A percentile compares a stretch with the other conserved stretches of the same genome.
Evolutionary conservation across 2,329 filamentous ascomycete genomes (phyloP).

Genomic region (Pseudocercospora fijiensis): DNA sequence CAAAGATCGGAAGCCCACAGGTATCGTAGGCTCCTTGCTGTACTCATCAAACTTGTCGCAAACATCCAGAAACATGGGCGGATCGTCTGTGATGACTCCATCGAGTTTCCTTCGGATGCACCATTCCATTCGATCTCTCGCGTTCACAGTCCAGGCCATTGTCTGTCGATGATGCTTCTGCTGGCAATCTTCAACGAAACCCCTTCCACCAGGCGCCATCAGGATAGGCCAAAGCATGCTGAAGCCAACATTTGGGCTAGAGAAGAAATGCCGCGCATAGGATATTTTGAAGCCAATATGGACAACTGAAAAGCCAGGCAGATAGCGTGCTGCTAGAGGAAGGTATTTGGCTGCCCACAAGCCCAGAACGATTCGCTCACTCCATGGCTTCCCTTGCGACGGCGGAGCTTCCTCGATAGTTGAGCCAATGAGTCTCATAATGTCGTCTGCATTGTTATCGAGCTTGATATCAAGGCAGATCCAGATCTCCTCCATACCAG

Average conservation of each 20-base stretch:
- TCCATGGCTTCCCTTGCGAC: constrained; percentile 58
- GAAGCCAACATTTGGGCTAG: constrained; percentile 68
- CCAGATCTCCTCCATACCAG: constrained; percentile 69
- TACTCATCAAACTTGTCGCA: constrained; percentile 48
- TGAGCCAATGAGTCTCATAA: constrained; percentile 68
- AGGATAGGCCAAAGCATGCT: constrained; percentile 72
- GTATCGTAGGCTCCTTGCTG: constrained; percentile 17
- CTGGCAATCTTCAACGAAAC: constrained; percentile 57
- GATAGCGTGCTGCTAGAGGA: constrained; percentile 59
- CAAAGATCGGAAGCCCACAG: constrained; percentile 17
- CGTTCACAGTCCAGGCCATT: constrained; percentile 85
- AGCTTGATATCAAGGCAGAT: constrained; percentile 85
- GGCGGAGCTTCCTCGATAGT: constrained; percentile 51
- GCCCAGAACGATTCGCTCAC: constrained; percentile 71
- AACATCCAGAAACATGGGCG: constrained; percentile 64
- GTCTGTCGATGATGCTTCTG: constrained; percentile 57
- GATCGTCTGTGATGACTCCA: constrained; percentile 84
- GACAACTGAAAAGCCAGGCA: constrained; percentile 64
- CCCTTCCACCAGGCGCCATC: constrained; percentile 63
- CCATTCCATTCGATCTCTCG: constrained; percentile 77
- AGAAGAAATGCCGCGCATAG: constrained; percentile 71
- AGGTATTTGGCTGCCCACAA: constrained; percentile 79
- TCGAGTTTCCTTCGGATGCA: constrained; percentile 65
- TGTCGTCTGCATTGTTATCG: constrained; percentile 66
- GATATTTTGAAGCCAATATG: constrained; percentile 66